A percentile compares a stretch with the other conserved stretches of the same genome.
phyloP scores from a whole-genome alignment of 2,329 filamentous ascomycete genomes.

The Cercospora brassicicola region DNA sequence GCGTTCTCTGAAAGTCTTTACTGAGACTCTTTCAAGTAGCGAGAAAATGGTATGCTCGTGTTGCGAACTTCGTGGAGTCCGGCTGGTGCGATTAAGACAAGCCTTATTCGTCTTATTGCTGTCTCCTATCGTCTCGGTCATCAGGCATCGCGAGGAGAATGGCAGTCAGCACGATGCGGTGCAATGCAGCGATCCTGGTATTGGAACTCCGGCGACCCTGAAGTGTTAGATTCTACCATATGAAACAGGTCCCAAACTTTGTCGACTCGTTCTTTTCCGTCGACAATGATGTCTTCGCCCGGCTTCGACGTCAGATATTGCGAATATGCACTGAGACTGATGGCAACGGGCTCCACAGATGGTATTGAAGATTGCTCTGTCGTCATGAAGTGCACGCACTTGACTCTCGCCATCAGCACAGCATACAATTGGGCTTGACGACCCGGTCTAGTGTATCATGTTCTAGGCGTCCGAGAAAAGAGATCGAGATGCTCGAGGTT shows the following conservation, averaged over 20 bases:
- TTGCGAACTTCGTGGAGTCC: neutral
- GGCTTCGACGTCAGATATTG: neutral
- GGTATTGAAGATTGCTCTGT: neutral
- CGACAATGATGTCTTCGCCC: neutral
- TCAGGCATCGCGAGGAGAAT: neutral
- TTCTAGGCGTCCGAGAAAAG: neutral
- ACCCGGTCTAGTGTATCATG: neutral
- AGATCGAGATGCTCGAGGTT: neutral
- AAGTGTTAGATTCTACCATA: neutral
- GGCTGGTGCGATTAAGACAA: neutral
- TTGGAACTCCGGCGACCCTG: neutral
- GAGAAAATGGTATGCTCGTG: neutral
- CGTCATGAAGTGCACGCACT: neutral
- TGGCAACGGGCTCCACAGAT: neutral
- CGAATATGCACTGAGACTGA: neutral
- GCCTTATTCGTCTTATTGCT: neutral
- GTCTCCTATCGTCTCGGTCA: neutral
- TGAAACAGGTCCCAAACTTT: neutral
- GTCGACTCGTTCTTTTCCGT: neutral
- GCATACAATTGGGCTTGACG: neutral
- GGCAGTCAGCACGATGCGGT: neutral
- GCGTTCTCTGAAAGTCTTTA: neutral
- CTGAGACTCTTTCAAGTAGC: neutral
- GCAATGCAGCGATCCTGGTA: neutral
- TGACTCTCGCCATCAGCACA: neutral